These are phyloP conservation scores for Epichloe baconii DNA, from an alignment of 2,329 filamentous ascomycete species.

Conservation along the genomic window DNA sequence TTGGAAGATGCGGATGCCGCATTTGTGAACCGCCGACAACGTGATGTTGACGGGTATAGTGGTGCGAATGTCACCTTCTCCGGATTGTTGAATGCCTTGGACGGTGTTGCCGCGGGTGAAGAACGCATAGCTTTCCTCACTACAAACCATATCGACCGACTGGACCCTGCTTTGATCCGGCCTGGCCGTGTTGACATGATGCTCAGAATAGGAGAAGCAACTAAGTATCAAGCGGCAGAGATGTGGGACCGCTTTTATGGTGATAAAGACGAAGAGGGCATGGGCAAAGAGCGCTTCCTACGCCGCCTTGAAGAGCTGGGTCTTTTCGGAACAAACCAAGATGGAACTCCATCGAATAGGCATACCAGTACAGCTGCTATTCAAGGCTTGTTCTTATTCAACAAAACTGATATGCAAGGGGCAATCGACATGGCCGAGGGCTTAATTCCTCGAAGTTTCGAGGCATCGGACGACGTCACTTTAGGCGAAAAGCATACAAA, in stretches of 20 bases:
- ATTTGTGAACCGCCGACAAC: constrained; percentile 67
- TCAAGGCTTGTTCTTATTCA: constrained; percentile 88
- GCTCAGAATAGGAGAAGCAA: constrained; percentile 77
- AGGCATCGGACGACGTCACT: constrained; percentile 24
- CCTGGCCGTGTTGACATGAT: constrained; percentile 93
- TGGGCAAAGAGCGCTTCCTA: constrained; percentile 56
- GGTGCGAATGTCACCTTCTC: constrained; percentile 91
- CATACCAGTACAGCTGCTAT: constrained; percentile 78
- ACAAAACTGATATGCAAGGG: constrained; percentile 81
- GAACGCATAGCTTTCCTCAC: constrained; percentile 90
- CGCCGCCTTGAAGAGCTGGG: constrained; percentile 54
- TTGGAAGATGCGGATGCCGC: constrained; percentile 88
- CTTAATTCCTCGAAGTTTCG: constrained; percentile 44
- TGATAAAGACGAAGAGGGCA: constrained; percentile 55
- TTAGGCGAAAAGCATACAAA: not conserved
- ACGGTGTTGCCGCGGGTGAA: constrained; percentile 89
- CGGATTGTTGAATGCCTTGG: constrained; percentile 70
- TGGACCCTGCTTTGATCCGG: constrained; percentile 79
- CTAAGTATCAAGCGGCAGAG: constrained; percentile 65
- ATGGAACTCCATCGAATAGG: constrained; percentile 31
- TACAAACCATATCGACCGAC: constrained; percentile 81
- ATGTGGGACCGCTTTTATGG: constrained; percentile 96
- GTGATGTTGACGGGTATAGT: constrained; percentile 69
- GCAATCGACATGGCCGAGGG: constrained; percentile 70
- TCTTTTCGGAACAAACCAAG: constrained; percentile 47